Conservation (phyloP, 2,329 filamentous ascomycete genomes). For the Volutella citrinella region DNA sequence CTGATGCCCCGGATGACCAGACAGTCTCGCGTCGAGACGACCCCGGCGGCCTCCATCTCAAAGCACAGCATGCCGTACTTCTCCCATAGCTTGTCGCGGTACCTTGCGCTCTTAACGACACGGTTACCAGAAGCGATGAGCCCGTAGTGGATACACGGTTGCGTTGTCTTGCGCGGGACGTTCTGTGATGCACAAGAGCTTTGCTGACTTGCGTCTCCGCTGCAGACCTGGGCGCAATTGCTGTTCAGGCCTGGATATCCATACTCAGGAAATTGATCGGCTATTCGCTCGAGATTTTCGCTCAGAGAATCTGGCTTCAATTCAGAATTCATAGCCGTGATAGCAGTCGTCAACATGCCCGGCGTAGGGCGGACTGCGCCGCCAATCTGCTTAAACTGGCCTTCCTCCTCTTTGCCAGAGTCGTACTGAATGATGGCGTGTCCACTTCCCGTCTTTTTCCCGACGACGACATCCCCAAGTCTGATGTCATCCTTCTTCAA, state of each 20-base stretch:
- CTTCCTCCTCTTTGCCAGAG: slow-evolving; percentile 2
- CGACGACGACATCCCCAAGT: slow-evolving; percentile 16
- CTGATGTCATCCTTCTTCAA: slow-evolving; percentile 6
- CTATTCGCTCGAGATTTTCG: neutral
- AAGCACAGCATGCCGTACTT: slow-evolving; percentile 13
- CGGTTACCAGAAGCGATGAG: slow-evolving; percentile 1
- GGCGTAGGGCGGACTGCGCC: slow-evolving; percentile 1
- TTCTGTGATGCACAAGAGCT: neutral
- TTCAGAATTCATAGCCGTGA: neutral
- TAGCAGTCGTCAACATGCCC: neutral
- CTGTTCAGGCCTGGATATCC: neutral
- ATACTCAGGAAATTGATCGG: neutral
- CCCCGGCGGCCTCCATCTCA: slow-evolving; percentile 28
- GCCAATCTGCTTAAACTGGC: neutral
- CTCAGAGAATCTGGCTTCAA: neutral
- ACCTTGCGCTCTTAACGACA: slow-evolving; percentile 1
- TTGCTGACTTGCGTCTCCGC: too few relatives aligned
- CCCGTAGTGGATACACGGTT: slow-evolving; percentile 3
- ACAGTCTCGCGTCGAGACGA: slow-evolving; percentile 22
- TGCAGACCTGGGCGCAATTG: neutral
- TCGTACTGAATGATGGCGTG: slow-evolving; percentile 12
- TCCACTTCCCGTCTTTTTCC: too few relatives aligned
- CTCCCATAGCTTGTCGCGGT: neutral
- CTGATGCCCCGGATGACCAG: slow-evolving; percentile 35
- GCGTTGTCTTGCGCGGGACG: neutral